These are phyloP conservation scores for Cajanus cajan DNA, from an alignment of 306 rosid genomes.

Conservation along the genomic window DNA sequence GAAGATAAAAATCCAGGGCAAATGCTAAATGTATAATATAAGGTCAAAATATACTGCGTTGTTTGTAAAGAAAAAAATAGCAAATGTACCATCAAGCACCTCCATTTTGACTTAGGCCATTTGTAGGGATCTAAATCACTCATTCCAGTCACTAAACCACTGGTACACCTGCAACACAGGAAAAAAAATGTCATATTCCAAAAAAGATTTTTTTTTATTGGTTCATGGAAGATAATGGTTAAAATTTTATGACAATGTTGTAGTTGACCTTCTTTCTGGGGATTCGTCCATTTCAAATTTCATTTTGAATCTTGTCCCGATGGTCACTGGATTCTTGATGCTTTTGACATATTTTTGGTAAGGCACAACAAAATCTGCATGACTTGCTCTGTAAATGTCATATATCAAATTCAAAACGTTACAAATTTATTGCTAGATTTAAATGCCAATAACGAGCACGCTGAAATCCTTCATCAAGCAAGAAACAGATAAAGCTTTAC, in stretches of 20 bases:
- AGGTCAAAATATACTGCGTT: slow-evolving; percentile 9
- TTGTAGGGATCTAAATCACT: slow-evolving; percentile 82
- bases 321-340: slow-evolving; percentile 61
- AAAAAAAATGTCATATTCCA: slow-evolving; percentile 33
- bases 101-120: slow-evolving; percentile 96
- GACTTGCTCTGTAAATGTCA: slow-evolving; percentile 90
- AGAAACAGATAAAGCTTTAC: neutral
- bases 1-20: neutral
- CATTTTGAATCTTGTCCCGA: slow-evolving; percentile 88
- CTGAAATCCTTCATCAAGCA: slow-evolving; percentile 3
- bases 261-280: slow-evolving; percentile 79
- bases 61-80: slow-evolving; percentile 7
- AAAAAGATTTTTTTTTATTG: neutral
- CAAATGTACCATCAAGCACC: slow-evolving; percentile 79
- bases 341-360: slow-evolving; percentile 75
- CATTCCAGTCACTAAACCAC: slow-evolving; percentile 80
- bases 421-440: neutral
- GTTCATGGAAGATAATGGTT: neutral
- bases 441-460: neutral
- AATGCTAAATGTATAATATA: neutral
- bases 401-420: slow-evolving; percentile 24
- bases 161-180: slow-evolving; percentile 63
- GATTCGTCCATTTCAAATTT: slow-evolving; percentile 93
- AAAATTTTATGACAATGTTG: slow-evolving; percentile 4
- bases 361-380: slow-evolving; percentile 85